Evolutionary conservation across 2,329 filamentous ascomycete genomes (phyloP), one percentile per base, ranked within the genome.

Genomic region (Onygena corvina): DNA sequence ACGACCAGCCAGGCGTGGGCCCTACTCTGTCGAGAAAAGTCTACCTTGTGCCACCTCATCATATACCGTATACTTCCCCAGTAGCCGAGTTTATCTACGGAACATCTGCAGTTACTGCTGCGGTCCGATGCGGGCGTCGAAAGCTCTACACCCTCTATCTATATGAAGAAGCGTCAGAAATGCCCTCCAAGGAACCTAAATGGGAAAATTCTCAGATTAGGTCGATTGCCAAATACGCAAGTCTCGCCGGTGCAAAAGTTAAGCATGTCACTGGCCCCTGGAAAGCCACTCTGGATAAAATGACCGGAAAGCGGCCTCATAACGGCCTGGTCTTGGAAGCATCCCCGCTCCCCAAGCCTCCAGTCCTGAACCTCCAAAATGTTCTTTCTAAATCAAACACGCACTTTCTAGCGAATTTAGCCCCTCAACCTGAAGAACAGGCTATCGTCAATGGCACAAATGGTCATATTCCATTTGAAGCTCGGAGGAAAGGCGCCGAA

Each of bases 81-180:
- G 86, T 86, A 3, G 94, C 89, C 0, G 84, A 94, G 53, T 96
- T 95, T 58, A 72, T 98, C 1, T 96, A 94, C 61, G 92, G 92
- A 4, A 78, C 77, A 38, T 85, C 84, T 1, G 80, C 86, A 1
- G 86, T 96, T 18, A 75, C 84, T 54, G 84, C 89, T 16, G 89
- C 88, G 0, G 70, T 98, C 16, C 79, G 75, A 56, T 76, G 78
- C 38, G 72, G 72, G 8, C 75, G 79, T 29, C 80, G 92, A 50
- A 80, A 85, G 59, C 67, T 94, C 2, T 94, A 95, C 70, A 84
- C 81, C 49, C 75, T 98, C 2, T 94, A 96, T 63, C 71, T 94
- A 8, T 83, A 84, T 60, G 72, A 71, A 44, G 75, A 76, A 8
- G 68, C 74, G 34, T 61, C 80, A 53, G 65, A 68, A 42, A 64